These are phyloP conservation scores for Rhytidiadelphus loreus DNA, from an alignment of 225 moss, liverwort and hornwort species.

Conservation along the genomic window DNA sequence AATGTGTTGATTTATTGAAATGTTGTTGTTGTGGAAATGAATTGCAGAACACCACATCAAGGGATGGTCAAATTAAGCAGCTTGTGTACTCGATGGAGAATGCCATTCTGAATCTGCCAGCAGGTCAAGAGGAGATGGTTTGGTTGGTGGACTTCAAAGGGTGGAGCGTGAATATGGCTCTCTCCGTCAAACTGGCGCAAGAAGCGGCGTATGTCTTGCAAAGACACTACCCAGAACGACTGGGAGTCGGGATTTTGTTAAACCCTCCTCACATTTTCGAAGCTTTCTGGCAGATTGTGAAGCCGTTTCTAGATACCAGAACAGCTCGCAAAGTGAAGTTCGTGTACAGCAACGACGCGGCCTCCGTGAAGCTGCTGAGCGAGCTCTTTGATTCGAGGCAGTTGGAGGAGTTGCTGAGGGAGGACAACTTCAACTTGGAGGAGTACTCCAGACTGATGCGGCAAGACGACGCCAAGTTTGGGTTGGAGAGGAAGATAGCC, in stretches of 20 bases:
- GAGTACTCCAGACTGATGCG: constrained; percentile 27
- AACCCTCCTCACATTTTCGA: constrained; percentile 85
- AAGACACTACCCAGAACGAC: constrained; percentile 75
- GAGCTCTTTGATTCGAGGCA: constrained; percentile 24
- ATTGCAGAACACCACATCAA: constrained; percentile 61
- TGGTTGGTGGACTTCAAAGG: constrained; percentile 93
- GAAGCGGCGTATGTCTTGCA: constrained; percentile 71
- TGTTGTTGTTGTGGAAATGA: background rate
- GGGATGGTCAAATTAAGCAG: constrained; percentile 64
- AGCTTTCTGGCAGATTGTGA: constrained; percentile 67
- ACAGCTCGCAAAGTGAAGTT: constrained; percentile 51
- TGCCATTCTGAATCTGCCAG: constrained; percentile 53
- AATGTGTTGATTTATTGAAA: background rate
- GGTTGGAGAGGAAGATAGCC: constrained; percentile 10
- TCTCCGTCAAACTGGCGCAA: constrained; percentile 47
- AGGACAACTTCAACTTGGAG: constrained; percentile 29
- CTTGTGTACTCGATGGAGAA: constrained; percentile 82
- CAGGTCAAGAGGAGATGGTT: constrained; percentile 79
- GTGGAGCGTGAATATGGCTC: constrained; percentile 54
- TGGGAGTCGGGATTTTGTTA: constrained; percentile 48
- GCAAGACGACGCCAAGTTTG: constrained; percentile 33
- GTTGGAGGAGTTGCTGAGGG: constrained; percentile 26
- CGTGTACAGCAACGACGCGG: constrained; percentile 31
- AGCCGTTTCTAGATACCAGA: constrained; percentile 34
- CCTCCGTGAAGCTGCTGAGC: constrained; percentile 20